Evolutionary conservation across 208 protist species (phyloP).

Genomic region (Lotmaria passim): DNA sequence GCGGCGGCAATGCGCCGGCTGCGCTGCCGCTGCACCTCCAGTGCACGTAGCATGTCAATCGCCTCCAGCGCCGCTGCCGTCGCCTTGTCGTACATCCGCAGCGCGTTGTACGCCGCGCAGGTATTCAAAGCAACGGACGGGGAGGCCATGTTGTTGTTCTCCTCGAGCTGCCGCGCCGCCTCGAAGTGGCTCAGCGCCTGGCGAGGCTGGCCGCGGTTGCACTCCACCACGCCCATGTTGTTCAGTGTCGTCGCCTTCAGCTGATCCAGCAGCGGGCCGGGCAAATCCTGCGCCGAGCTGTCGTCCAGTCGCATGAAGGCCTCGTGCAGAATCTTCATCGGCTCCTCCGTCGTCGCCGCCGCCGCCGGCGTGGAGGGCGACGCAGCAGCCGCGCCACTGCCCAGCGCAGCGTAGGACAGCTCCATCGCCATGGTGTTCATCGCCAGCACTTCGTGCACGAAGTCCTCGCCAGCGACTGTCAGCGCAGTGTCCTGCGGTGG

Average conservation of each 20-base stretch:
- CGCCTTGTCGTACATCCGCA: conserved; percentile 86
- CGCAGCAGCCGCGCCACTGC: neutral
- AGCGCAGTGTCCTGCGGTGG: conserved; percentile 21
- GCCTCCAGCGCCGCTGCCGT: conserved; percentile 84
- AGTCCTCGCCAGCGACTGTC: conserved; percentile 44
- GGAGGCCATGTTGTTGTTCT: conserved; percentile 73
- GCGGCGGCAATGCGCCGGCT: conserved; percentile 26
- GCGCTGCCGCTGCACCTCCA: conserved; percentile 60
- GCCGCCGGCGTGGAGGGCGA: neutral
- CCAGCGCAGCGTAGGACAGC: conserved; percentile 48
- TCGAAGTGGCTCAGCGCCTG: conserved; percentile 89
- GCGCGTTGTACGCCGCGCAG: conserved; percentile 86
- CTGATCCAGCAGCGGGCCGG: conserved; percentile 56
- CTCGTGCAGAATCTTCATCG: conserved; percentile 54
- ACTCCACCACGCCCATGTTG: conserved; percentile 89
- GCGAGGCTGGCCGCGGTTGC: conserved; percentile 77
- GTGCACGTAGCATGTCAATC: conserved; percentile 86
- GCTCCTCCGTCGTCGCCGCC: conserved; percentile 43
- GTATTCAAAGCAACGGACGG: conserved; percentile 85
- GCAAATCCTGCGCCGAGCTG: conserved; percentile 26
- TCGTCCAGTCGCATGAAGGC: conserved; percentile 64
- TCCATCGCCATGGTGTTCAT: conserved; percentile 90
- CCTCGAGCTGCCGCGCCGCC: conserved; percentile 78
- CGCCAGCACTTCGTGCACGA: conserved; percentile 76
- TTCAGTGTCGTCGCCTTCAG: conserved; percentile 84